Conservation (phyloP, 306 rosid genomes). For the Morella rubra region DNA sequence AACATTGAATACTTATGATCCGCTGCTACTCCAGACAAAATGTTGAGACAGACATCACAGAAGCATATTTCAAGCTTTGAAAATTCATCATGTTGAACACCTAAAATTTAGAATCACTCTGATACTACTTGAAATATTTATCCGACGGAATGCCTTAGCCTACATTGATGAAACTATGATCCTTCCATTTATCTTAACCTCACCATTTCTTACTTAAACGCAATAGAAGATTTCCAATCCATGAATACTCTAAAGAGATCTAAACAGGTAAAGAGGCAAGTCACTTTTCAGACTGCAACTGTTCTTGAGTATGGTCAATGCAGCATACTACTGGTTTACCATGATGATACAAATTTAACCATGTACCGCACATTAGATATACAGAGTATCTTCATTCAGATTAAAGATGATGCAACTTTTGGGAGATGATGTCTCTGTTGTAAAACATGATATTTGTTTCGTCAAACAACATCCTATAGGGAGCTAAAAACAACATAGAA, state of each 20-base stretch:
- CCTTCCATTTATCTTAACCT: too few relatives aligned
- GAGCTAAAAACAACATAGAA: too few relatives aligned
- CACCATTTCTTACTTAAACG: background rate
- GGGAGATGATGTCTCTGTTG: background rate
- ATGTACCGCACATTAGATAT: background rate
- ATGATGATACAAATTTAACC: background rate
- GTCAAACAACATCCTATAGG: background rate
- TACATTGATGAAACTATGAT: too few relatives aligned
- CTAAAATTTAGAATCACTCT: background rate
- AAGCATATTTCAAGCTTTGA: conserved; percentile 1
- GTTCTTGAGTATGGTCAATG: background rate
- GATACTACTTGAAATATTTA: background rate
- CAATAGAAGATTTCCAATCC: background rate
- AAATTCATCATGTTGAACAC: background rate
- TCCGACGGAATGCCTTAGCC: background rate
- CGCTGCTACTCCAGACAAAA: background rate
- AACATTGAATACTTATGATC: background rate
- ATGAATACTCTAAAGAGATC: too few relatives aligned
- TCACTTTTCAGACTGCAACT: background rate
- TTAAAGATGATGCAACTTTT: background rate
- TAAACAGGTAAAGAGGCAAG: background rate
- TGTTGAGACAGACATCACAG: background rate
- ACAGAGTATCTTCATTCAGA: background rate
- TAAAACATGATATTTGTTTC: background rate
- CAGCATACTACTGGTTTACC: background rate